Base-by-base conservation (phyloP, 371 early-diverging fungal species). In the Massospora cicadina region DNA sequence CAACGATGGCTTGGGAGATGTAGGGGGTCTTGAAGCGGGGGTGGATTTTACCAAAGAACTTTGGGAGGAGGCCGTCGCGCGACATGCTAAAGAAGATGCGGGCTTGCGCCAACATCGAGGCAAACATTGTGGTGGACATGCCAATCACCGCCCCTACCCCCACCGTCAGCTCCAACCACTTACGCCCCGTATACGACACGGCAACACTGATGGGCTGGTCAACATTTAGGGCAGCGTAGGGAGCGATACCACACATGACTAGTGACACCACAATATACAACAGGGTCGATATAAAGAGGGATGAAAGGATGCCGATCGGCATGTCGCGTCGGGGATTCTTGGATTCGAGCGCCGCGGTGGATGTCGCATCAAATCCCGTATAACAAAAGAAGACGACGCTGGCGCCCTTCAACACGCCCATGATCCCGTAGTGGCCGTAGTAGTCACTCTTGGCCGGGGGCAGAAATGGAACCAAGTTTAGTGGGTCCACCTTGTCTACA, bases 51-150 rank as follows among this genome's bases (percentile, higher is more conserved):
- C 76, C 72, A 55, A 80, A 77, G 17, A 77, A 65, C 21, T 76
- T 76, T 66, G 67, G 63, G 23, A 69, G 58, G 3, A 71, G 63
- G 32, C 68, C 68, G 56, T 67, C 68, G 28, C 32, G 31, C 71
- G 92, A 85, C 92, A 94, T 91, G 32, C 89, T 75, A 64, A 83
- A 84, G 65, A 93, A 87, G 43, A 94, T 90, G 65, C 93, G 90
- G 1, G 93, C 83, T 73, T 93, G 92, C 24, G 80, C 89, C 68
- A 92, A 77, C 68, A 92, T 66, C 33, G 76, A 67, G 27, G 84
- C 77, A 0, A 91, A 75, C 32, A 91, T 79, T 0, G 90, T 91
- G 12, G 90, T 87, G 0, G 79, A 79, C 26, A 92, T 77, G 28
- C 91, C 91, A 24, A 77, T 72, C 28, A 93, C 65, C 2, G 90